These are phyloP conservation scores for Gossypium laxum DNA, from an alignment of 441 rosid species.

Conservation along the genomic window DNA sequence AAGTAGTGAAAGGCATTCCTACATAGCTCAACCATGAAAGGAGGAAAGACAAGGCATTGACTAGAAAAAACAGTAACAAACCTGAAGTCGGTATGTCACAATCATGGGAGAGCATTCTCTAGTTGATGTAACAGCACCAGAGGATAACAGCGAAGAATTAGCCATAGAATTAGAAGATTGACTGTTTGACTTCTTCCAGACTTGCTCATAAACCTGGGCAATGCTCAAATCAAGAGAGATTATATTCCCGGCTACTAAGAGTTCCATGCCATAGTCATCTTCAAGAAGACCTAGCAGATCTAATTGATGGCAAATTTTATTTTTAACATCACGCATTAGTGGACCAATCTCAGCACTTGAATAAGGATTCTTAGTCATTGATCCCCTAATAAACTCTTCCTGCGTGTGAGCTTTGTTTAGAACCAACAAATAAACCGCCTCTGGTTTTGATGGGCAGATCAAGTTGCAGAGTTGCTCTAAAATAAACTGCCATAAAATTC, in stretches of 20 bases:
- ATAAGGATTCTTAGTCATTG: conserved; percentile 99
- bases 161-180: conserved; percentile 64
- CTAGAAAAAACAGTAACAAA: conserved; percentile 24
- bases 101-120: conserved; percentile 96
- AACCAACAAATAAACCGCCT: conserved; percentile 74
- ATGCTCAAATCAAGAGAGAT: conserved; percentile 96
- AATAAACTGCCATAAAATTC: conserved; percentile 60
- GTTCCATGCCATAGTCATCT: conserved; percentile 99
- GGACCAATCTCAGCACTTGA: conserved; percentile 99
- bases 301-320: conserved; percentile 94
- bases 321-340: conserved; percentile 98
- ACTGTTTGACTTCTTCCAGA: conserved; percentile 89
- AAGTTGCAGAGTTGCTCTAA: conserved; percentile 98
- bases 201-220: conserved; percentile 98
- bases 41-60: not conserved
- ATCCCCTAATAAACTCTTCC: conserved; percentile 98
- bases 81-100: conserved; percentile 99
- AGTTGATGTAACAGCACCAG: conserved; percentile 50
- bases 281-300: conserved; percentile 81
- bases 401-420: conserved; percentile 97
- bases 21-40: not conserved
- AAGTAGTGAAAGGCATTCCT: not conserved
- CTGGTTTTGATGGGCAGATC: conserved; percentile 98
- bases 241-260: conserved; percentile 96
- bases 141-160: conserved; percentile 53